Evolutionary conservation across 179 eudicot genomes (phyloP), one percentile per base, ranked within the genome.

Genomic region (Sideroxylon spinosum): DNA sequence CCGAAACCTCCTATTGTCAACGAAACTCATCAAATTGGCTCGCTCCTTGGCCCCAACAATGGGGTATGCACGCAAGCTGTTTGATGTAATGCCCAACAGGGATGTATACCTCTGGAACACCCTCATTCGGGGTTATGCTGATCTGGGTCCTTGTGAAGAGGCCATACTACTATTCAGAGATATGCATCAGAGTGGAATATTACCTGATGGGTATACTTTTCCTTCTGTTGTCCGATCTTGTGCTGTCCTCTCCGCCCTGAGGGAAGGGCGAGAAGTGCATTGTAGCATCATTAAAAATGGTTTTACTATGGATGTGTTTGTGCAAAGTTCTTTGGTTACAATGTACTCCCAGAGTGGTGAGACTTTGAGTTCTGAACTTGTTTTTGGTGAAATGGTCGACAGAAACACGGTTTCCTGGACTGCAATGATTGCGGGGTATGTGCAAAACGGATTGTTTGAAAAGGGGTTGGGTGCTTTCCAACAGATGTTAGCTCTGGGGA

Each of bases 21-120:
- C 86, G 65, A 81, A 84, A 78, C 73, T 84, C 79, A 17, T 81
- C 77, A 26, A 61, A 12, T 0, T 60, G 22, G 79, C 79, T 1
- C 22, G 50, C 22, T 29, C 60, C 20, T 59, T 72, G 14, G 57
- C 81, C 53, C 59, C 81, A 29, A 68, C 78, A 22, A 80, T 84
- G 86, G 81, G 68, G 25, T 83, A 83, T 46, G 86, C 86, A 19
- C 81, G 81, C 59, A 65, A 70, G 23, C 37, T 81, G 86, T 84
- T 84, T 49, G 82, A 84, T 12, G 20, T 7, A 70, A 75, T 67
- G 81, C 74, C 82, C 19, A 26, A 81, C 2, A 66, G 81, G 62
- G 75, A 80, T 55, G 79, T 78, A 11, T 80, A 74, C 48, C 57
- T 59, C 9, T 81, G 81, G 84, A 81, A 84, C 71, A 78, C 81